Base-by-base conservation (phyloP, 768 basidiomycete species). In the Pleurotus cornucopiae region DNA sequence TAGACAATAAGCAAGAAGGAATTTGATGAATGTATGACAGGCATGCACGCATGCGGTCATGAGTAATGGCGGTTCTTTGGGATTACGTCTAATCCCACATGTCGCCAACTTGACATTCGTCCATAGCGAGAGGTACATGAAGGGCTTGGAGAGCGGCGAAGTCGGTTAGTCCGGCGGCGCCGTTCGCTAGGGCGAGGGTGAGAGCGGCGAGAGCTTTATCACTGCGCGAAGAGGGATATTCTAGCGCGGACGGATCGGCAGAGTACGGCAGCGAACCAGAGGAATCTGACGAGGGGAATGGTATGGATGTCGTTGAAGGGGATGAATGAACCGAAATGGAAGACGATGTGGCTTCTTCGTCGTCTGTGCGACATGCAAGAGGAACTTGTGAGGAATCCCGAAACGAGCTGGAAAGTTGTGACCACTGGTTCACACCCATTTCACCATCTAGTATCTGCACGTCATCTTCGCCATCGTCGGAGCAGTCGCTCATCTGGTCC, bases 141-240 rank as follows among this genome's bases (percentile, higher is more conserved):
- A 74, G 61, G 30, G 70, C 68, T 55, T 72, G 74, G 37, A 82
- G 69, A 1, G 78, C 75, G 53, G 72, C 70, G 55, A 85, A 86
- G 62, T 86, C 84, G 52, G 75, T 76, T 39, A 86, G 64, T 23
- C 82, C 76, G 4, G 80, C 83, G 7, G 84, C 84, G 41, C 84
- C 85, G 58, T 79, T 85, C 11, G 85, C 84, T 70, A 86, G 76
- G 14, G 82, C 83, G 2, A 86, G 67, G 30, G 73, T 74, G 26
- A 86, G 73, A 14, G 81, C 82, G 14, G 83, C 83, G 49, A 86
- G 73, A 13, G 80, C 81, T 62, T 83, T 85, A 60, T 86, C 84
- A 16, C 81, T 71, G 37, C 72, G 74, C 44, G 81, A 76, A 9
- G 81, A 67, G 16, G 71, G 59, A n/a, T 64, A 61, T 64, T 53